Evolutionary conservation across 345 rosid genomes (phyloP), one percentile per base, ranked within the genome.

Genomic region (Acer campestre): DNA sequence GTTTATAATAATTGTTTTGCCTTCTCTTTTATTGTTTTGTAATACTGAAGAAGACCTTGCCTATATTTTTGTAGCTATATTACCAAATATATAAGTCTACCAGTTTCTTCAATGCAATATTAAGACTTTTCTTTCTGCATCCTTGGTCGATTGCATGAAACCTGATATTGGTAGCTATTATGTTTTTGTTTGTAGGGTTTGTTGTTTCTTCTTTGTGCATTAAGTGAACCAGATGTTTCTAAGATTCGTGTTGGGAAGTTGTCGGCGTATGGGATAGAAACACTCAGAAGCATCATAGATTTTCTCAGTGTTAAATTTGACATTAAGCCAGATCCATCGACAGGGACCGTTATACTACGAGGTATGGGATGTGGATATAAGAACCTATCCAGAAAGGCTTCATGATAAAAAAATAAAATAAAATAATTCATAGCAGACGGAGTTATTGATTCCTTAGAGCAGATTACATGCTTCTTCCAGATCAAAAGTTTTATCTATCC

Each of bases 241-340:
- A 94, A 94, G 85, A 84, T 94, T 78, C 91, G 95, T 11, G 97
- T 94, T 0, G 98, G 99, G 63, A 89, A 91, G 89, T 85, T 94
- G 17, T 86, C 93, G 12, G 90, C 93, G 0, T 81, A 90, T 48
- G 99, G 94, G 59, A 88, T 94, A 68, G 97, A 94, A 86, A 90
- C 93, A 25, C 85, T 94, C 67, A 87, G 94, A 80, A 82, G 87
- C 80, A 83, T 94, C 70, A 83, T 80, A 77, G 98, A 94, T 70
- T 88, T 94, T 83, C 85, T 97, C 63, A 93, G 86, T n/a, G 88
- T 91, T 65, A 80, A 53, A 17, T 94, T 94, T 80, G 84, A 23
- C 23, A 88, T 97, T 23, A 86, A 74, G 81, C 92, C 97, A 44
- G 99, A 92, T 78, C 90, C 97, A 17, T 64, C 84, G 0, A 89